These are phyloP conservation scores for Obelidium mucronatum DNA, from an alignment of 192 early-diverging fungal genomes.

Conservation along the genomic window DNA sequence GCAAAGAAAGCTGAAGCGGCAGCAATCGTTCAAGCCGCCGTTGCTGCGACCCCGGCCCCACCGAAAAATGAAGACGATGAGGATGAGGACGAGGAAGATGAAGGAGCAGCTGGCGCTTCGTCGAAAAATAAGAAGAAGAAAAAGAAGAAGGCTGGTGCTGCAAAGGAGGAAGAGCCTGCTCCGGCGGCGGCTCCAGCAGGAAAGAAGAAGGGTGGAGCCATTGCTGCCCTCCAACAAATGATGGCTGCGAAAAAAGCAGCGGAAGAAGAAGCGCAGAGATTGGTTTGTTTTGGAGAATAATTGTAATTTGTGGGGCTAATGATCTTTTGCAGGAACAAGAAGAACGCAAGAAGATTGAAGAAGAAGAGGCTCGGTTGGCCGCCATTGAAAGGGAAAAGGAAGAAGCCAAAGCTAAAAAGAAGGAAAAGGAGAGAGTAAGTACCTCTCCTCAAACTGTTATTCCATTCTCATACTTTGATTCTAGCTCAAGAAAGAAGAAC, in stretches of 20 bases:
- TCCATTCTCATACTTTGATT: not conserved
- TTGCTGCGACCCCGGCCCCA: not conserved
- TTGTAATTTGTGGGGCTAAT: not conserved
- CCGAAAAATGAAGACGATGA: slow-evolving; percentile 42
- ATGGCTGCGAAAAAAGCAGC: slow-evolving; percentile 76
- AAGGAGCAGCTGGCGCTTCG: slow-evolving; percentile 17
- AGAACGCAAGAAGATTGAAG: slow-evolving; percentile 48
- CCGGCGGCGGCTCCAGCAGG: slow-evolving; percentile 25
- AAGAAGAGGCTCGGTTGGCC: slow-evolving; percentile 72
- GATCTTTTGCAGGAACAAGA: slow-evolving; percentile 40
- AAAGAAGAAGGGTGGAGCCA: slow-evolving; percentile 62
- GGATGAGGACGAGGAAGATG: slow-evolving; percentile 60
- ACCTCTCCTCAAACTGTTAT: not conserved
- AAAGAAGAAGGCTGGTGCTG: slow-evolving; percentile 62
- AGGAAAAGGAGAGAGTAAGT: slow-evolving; percentile 30
- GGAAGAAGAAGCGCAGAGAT: slow-evolving; percentile 75
- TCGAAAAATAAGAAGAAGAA: slow-evolving; percentile 67
- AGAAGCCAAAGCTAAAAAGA: slow-evolving; percentile 64
- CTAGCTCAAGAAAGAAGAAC: slow-evolving; percentile 84
- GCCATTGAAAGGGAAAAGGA: slow-evolving; percentile 71
- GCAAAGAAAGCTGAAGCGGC: slow-evolving; percentile 52
- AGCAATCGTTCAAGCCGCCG: slow-evolving; percentile 24
- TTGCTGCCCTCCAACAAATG: slow-evolving; percentile 65
- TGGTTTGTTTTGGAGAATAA: slow-evolving; percentile 24
- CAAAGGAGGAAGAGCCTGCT: slow-evolving; percentile 48